Conservation (phyloP, 1,284 basidiomycete genomes). For the Pseudozyma hubeiensis region DNA sequence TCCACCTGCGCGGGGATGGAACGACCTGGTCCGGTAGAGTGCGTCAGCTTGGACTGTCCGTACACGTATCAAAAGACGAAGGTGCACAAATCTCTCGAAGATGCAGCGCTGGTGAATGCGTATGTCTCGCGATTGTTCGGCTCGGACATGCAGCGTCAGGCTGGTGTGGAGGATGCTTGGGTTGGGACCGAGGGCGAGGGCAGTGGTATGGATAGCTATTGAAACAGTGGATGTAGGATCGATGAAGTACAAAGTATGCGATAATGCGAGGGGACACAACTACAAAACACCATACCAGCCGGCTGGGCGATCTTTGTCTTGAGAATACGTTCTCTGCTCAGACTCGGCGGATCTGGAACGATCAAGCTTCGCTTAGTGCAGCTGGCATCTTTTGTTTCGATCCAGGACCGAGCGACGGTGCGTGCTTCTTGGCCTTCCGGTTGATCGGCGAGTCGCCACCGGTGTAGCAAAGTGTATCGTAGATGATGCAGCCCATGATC, state of each 20-base stretch:
- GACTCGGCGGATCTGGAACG: not conserved
- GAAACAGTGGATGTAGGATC: not conserved
- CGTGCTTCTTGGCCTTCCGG: conserved; percentile 15
- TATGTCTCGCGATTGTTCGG: conserved; percentile 25
- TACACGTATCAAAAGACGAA: conserved; percentile 55
- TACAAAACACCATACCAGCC: not conserved
- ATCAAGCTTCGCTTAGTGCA: conserved; percentile 38
- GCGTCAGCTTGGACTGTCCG: conserved; percentile 62
- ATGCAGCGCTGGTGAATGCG: conserved; percentile 15
- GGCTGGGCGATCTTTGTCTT: not conserved
- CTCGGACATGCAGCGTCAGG: conserved; percentile 7
- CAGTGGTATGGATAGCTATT: not conserved
- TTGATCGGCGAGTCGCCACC: conserved; percentile 67
- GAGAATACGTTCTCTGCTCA: no score
- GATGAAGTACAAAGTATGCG: not conserved
- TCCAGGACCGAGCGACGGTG: conserved; percentile 7
- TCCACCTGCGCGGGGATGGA: conserved; percentile 45
- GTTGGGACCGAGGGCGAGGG: not conserved
- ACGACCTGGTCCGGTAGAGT: conserved; percentile 34
- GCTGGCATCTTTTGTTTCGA: conserved; percentile 50
- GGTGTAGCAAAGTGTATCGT: conserved; percentile 69
- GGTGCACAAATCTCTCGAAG: conserved; percentile 20
- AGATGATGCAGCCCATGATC: conserved; percentile 67
- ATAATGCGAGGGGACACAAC: conserved; percentile 2
- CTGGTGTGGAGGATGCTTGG: conserved; percentile 29